Evolutionary conservation across 169 alveolate species (phyloP).

Genomic region (Plasmodium vinckei): DNA sequence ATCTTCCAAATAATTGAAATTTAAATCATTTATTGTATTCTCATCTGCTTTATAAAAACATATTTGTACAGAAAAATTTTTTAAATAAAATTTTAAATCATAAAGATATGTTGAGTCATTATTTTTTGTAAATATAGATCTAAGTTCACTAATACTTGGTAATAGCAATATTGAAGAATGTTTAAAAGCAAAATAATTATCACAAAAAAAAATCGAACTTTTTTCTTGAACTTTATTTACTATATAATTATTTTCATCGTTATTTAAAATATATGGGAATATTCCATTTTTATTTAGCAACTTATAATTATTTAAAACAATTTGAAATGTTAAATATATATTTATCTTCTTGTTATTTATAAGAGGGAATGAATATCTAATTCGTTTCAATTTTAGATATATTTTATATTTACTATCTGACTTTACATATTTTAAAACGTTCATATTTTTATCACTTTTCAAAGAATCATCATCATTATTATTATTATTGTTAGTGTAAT

Average conservation of each 20-base stretch:
- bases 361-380: constrained; percentile 14
- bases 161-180: constrained; percentile 15
- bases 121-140: neutral
- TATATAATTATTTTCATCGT: constrained; percentile 5
- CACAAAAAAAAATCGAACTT: constrained; percentile 21
- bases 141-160: constrained; percentile 24
- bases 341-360: constrained; percentile 30
- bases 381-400: constrained; percentile 33
- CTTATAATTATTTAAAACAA: constrained; percentile 48
- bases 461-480: no score
- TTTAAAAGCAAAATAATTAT: constrained; percentile 8
- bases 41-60: constrained; percentile 17
- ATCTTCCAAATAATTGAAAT: no score
- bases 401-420: constrained; percentile 21
- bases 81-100: constrained; percentile 22
- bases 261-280: constrained; percentile 16
- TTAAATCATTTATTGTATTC: neutral
- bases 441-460: neutral
- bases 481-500: no score
- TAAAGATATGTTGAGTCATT: neutral
- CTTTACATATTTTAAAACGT: neutral
- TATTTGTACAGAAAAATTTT: constrained; percentile 57
- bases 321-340: constrained; percentile 31
- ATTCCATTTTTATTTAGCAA: constrained; percentile 18
- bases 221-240: constrained; percentile 54